A percentile compares a stretch with the other conserved stretches of the same genome.
These are phyloP conservation scores for Phaeoacremonium minimum DNA, from an alignment of 2,329 filamentous ascomycete genomes.

Conservation along the genomic window DNA sequence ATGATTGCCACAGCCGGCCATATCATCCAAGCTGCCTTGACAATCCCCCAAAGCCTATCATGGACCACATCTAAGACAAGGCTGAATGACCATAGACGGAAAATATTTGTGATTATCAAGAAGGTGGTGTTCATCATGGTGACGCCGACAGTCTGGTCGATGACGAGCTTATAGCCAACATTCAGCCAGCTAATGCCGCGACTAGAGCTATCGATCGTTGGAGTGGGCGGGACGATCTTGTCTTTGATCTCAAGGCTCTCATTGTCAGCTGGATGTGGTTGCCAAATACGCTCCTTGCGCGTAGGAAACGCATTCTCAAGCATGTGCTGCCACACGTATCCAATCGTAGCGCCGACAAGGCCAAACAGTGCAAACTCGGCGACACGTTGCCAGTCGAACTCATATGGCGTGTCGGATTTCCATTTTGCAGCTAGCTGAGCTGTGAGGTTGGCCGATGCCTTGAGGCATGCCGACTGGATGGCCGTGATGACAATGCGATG, in stretches of 20 bases:
- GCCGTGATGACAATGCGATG: constrained; percentile 7
- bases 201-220: constrained; percentile 5
- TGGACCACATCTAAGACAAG: constrained; percentile 11
- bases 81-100: constrained; percentile 11
- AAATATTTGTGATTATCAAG: constrained; percentile 15
- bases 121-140: constrained; percentile 10
- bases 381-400: constrained; percentile 15
- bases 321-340: constrained; percentile 16
- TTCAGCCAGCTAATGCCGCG: constrained; percentile 14
- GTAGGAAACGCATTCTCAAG: constrained; percentile 17
- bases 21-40: constrained; percentile 16
- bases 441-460: constrained; percentile 12
- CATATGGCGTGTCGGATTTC: constrained; percentile 7
- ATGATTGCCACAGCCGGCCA: constrained; percentile 18
- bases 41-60: constrained; percentile 13
- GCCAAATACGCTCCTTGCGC: constrained; percentile 2
- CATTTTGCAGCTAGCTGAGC: constrained; percentile 11
- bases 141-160: constrained; percentile 18
- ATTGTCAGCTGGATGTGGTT: not conserved
- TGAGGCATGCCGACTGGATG: constrained; percentile 11
- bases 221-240: not conserved
- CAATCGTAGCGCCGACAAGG: constrained; percentile 17
- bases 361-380: constrained; percentile 18
- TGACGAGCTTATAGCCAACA: constrained; percentile 14
- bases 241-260: constrained; percentile 11